Conservation (phyloP, 345 rosid genomes). For the Arabidopsis thaliana region TAIR10.1 NC_003074.8:11789001-11789500, state of each 20-base stretch:
- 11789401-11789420: constrained; percentile 26
- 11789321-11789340: constrained; percentile 30
- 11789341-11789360: constrained; percentile 42
- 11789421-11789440: constrained; percentile 14
- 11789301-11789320: constrained; percentile 5
- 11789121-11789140: too few species aligned
- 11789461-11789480: constrained; percentile 26
- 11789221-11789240: not conserved
- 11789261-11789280: not conserved
- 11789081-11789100: too few species aligned
- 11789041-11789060: too few species aligned
- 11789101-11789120: too few species aligned
- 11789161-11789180: too few species aligned
- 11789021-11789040: too few species aligned
- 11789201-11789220: not conserved
- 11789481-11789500: constrained; percentile 34
- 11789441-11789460: constrained; percentile 38
- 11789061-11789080: too few species aligned
- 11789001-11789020: too few species aligned
- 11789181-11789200: constrained; percentile 15
- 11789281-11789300: constrained; percentile 17
- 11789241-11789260: not conserved
- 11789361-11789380: constrained; percentile 32
- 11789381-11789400: constrained; percentile 9
- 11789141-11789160: too few species aligned